phyloP scores from a whole-genome alignment of 371 early-diverging fungal species.

The Blakeslea trispora region DNA sequence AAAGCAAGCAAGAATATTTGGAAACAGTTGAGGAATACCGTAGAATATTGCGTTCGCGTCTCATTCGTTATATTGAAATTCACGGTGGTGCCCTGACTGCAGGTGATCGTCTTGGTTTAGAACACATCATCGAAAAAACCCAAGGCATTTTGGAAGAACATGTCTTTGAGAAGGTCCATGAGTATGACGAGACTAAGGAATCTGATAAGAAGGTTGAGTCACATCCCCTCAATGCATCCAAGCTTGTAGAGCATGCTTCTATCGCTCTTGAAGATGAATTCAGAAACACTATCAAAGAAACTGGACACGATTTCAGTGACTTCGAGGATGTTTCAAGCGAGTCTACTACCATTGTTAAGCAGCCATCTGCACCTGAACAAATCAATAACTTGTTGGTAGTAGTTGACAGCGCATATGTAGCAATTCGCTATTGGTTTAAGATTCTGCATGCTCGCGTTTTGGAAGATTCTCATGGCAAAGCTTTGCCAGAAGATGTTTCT shows the following conservation, averaged over 20 bases:
- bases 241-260: constrained; percentile 6
- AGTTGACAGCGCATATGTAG: constrained; percentile 21
- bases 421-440: constrained; percentile 29
- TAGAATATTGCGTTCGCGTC: constrained; percentile 19
- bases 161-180: constrained; percentile 19
- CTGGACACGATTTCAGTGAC: constrained; percentile 4
- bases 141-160: constrained; percentile 15
- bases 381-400: constrained; percentile 13
- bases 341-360: constrained; percentile 2
- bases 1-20: constrained; percentile 28
- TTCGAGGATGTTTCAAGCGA: neutral
- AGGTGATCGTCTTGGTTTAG: constrained; percentile 10
- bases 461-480: constrained; percentile 17
- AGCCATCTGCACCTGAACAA: constrained; percentile 15
- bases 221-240: neutral
- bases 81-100: constrained; percentile 15
- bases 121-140: constrained; percentile 17
- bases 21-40: constrained; percentile 30
- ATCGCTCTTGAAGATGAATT: constrained; percentile 16
- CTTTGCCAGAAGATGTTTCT: constrained; percentile 18
- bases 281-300: constrained; percentile 6
- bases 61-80: constrained; percentile 20
- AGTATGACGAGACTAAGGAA: constrained; percentile 9
- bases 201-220: constrained; percentile 1
- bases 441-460: constrained; percentile 15